These are phyloP conservation scores for Blastocystis sp. DNA, from an alignment of 352 stramenopile genomes.

Conservation along the genomic window DNA sequence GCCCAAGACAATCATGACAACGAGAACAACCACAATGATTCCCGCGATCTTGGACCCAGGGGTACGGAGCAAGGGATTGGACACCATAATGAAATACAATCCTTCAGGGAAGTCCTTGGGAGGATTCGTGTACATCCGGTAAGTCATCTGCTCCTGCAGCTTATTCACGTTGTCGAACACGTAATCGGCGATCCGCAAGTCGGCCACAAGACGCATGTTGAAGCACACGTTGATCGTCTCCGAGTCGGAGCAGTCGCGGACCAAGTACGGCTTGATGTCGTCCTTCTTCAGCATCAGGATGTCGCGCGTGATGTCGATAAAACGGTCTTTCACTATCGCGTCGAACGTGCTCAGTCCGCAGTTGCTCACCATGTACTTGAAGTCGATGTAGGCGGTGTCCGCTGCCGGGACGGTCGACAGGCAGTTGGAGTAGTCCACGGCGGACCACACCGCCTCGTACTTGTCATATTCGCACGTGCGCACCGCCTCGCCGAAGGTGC, in stretches of 20 bases:
- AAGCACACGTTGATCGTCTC: slow-evolving; percentile 10
- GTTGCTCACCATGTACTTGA: slow-evolving; percentile 23
- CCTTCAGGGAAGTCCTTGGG: neutral
- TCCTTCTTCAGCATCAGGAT: slow-evolving; percentile 26
- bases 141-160: slow-evolving; percentile 6
- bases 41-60: neutral
- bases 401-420: neutral
- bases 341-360: neutral
- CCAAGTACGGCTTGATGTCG: neutral
- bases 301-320: neutral
- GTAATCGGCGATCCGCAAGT: slow-evolving; percentile 10
- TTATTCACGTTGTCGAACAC: neutral
- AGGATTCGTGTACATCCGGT: neutral
- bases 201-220: neutral
- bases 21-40: neutral
- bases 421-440: slow-evolving; percentile 12
- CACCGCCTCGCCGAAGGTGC: neutral
- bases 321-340: neutral
- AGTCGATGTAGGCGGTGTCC: slow-evolving; percentile 20
- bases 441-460: slow-evolving; percentile 14
- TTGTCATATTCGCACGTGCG: neutral
- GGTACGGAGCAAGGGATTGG: neutral
- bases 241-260: slow-evolving; percentile 1
- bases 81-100: slow-evolving; percentile 6
- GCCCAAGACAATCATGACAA: neutral